Base-by-base conservation (phyloP, 176 grass and related monocot species). In the Paspalum notatum region DNA sequence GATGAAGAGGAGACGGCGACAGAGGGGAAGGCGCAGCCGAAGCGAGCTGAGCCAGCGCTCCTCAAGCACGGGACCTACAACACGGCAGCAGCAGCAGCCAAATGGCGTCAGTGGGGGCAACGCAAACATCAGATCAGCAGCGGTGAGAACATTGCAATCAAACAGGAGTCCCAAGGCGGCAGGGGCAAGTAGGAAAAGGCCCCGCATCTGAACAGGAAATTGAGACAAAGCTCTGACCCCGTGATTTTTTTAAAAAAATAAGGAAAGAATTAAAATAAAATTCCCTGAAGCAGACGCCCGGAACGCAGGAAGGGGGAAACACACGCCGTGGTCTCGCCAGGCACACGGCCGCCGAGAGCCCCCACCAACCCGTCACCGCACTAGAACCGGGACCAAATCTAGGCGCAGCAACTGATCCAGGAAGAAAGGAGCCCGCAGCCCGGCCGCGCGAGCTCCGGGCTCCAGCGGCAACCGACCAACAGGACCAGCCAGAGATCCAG, bases 11-110 rank as follows among this genome's bases (percentile, higher is more conserved):
- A 82, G 39, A 49, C 78, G 0, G 9, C 4, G 0, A 74, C 46
- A n/a, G 88, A 90, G 22, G 72, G 60, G 76, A 89, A 89, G 62
- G 61, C 21, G 53, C 70, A 62, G 69, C 45, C 62, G 4, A 82
- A 72, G 10, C 18, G 82, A 48, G 71, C 62, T 1, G 82, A 42
- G 40, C 82, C 71, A 3, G 47, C 12, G 66, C 32, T 86, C 79
- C 83, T 85, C 22, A 68, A 9, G 59, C 73, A 59, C 7, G 67
- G 82, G 66, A 78, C 83, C 88, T 90, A 18, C 63, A 55, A 15
- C 49, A 53, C 9, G 46, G 22, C 78, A n/a, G n/a, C n/a, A n/a
- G n/a, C n/a, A n/a, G n/a, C n/a, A 85, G 20, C 3, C 64, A 56
- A 64, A 50, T 64, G 2, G 55, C 63, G 8, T 80, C 63, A 80